These are phyloP conservation scores for Alternaria longipes DNA, from an alignment of 2,329 filamentous ascomycete genomes.

Conservation along the genomic window DNA sequence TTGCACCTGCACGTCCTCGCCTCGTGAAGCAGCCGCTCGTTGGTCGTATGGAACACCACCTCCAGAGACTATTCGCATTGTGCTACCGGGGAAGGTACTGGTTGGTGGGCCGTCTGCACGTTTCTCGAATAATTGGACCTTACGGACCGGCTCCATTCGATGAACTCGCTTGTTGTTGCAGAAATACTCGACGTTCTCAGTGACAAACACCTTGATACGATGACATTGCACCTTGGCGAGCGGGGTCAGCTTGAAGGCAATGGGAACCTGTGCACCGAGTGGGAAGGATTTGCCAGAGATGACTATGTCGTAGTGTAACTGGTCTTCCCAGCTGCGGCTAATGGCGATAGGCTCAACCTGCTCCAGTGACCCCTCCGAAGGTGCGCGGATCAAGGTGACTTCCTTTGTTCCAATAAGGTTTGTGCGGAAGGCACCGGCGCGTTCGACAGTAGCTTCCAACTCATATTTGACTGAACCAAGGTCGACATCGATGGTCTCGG, in stretches of 20 bases:
- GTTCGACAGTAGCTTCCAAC: constrained; percentile 83
- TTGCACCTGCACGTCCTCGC: constrained; percentile 63
- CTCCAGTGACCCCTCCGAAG: constrained; percentile 86
- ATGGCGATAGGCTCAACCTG: constrained; percentile 94
- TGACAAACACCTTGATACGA: constrained; percentile 89
- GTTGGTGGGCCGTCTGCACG: constrained; percentile 79
- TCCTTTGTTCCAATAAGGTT: constrained; percentile 86
- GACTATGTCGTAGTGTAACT: constrained; percentile 93
- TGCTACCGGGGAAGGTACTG: constrained; percentile 76
- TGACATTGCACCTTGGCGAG: constrained; percentile 93
- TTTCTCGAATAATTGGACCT: constrained; percentile 89
- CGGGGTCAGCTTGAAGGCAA: constrained; percentile 92
- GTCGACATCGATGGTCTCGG: constrained; percentile 87
- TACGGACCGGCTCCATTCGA: constrained; percentile 82
- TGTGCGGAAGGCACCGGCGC: constrained; percentile 87
- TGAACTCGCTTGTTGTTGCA: constrained; percentile 86
- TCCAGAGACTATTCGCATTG: constrained; percentile 78
- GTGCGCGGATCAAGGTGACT: constrained; percentile 82
- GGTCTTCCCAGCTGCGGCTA: constrained; percentile 92
- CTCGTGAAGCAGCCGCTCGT: constrained; percentile 64
- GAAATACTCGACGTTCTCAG: constrained; percentile 91
- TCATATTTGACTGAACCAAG: constrained; percentile 89
- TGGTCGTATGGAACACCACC: constrained; percentile 77
- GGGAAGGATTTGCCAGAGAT: constrained; percentile 96
- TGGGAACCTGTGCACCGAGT: constrained; percentile 85